phyloP scores from a whole-genome alignment of 306 rosid species.

The Acacia acuminata region DNA sequence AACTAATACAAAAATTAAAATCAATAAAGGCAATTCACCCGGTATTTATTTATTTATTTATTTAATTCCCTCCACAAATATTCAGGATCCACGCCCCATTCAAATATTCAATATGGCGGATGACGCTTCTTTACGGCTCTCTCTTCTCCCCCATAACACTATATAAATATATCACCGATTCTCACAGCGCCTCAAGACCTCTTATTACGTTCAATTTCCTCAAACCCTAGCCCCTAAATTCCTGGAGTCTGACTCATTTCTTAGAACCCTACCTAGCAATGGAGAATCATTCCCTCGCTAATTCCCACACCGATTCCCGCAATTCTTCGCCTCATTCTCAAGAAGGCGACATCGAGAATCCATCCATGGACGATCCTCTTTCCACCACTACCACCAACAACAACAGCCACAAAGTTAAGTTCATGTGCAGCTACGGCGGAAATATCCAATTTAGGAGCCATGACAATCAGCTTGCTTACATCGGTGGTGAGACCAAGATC shows the following conservation, averaged over 20 bases:
- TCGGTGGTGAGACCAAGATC: slow-evolving; percentile 71
- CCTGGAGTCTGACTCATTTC: background rate
- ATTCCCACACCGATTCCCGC: slow-evolving; percentile 54
- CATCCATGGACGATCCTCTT: slow-evolving; percentile 54
- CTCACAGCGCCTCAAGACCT: background rate
- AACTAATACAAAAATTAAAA: too few relatives aligned
- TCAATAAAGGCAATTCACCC: background rate
- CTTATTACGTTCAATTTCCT: background rate
- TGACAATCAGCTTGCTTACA: slow-evolving; percentile 64
- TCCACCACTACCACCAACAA: background rate
- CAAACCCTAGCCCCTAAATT: background rate
- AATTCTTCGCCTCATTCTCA: slow-evolving; percentile 64
- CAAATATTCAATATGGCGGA: background rate
- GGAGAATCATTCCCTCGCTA: slow-evolving; percentile 54
- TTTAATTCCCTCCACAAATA: background rate
- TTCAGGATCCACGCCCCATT: background rate
- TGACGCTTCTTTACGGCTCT: background rate
- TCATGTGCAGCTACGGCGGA: slow-evolving; percentile 72
- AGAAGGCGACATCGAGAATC: slow-evolving; percentile 52
- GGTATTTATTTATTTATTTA: background rate
- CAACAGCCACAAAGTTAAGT: slow-evolving; percentile 43
- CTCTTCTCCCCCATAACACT: background rate
- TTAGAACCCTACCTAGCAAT: slow-evolving; percentile 14
- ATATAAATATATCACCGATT: background rate
- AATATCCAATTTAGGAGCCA: slow-evolving; percentile 57